phyloP scores from a whole-genome alignment of 139 green algal genomes.

The Yamagishiella unicocca region DNA sequence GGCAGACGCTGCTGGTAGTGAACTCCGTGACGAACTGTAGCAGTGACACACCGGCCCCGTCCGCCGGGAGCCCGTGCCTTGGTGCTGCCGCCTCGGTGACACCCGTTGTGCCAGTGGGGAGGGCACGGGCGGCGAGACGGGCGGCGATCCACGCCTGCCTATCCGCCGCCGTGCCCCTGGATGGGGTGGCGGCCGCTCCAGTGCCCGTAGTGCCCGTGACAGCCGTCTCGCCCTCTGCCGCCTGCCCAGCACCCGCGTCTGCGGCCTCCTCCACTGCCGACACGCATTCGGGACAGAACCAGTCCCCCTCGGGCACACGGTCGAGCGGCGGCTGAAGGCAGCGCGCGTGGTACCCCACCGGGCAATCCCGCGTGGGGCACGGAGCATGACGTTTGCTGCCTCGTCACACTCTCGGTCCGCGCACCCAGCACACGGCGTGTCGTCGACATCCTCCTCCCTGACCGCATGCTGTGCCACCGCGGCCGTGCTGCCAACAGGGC shows the following conservation, averaged over 20 bases:
- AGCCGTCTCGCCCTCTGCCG: background rate
- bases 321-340: slow-evolving; percentile 7
- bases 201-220: no score
- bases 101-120: background rate
- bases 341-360: slow-evolving; percentile 7
- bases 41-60: background rate
- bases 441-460: background rate
- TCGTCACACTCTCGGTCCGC: background rate
- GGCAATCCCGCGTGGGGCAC: background rate
- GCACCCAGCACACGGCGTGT: background rate
- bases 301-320: slow-evolving; percentile 1
- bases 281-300: slow-evolving; percentile 3
- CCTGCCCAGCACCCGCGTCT: background rate
- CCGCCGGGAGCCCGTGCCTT: background rate
- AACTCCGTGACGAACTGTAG: background rate
- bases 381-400: slow-evolving; percentile 2
- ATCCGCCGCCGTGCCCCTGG: background rate
- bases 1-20: background rate
- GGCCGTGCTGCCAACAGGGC: background rate
- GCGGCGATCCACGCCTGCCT: background rate
- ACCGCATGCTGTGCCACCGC: background rate
- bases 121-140: background rate
- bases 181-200: no score
- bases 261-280: background rate
- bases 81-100: background rate